Base-by-base conservation (phyloP, 768 basidiomycete species). In the Mycena polygramma region DNA sequence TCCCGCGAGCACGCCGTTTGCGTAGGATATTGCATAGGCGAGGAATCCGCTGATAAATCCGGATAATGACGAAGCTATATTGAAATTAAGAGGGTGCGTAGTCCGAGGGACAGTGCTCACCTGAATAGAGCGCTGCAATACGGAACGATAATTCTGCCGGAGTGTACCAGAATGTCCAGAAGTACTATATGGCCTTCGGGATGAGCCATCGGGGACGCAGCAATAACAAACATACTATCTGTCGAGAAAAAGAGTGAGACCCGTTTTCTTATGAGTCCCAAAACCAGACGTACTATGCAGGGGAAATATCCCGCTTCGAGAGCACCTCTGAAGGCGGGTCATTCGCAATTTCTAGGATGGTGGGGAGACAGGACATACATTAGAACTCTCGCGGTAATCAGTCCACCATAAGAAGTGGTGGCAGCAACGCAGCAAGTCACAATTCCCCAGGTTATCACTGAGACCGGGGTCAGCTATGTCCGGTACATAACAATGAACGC, bases 31-130 rank as follows among this genome's bases (percentile, higher is more conserved):
- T 4, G 75, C 75, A 39, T 63, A 76, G 10, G 69, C 73, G 20
- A 76, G 66, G 45, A 76, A 76, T 11, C 75, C 75, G 57, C 75
- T 65, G 30, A 76, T 68, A 46, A 76, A 76, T 1, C 75, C 75
- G 41, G 67, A 68, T 54, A 68, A 51, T 8, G 67, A 68, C 19
- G 67, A 17, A 15, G 36, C 67, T 68, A 24, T 30, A 30, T 30
- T 30, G 30, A 30, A 30, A 30, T 30, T 6, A 30, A 30, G 30
- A 30, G 30, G 3, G 30, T 30, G 30, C 30, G 2, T 30, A 30
- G 30, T 30, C 30, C 30, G 6, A 6, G 30, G 30, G 30, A 6
- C 2, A 30, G 30, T 30, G 57, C 70, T 57, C 26, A 76, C 69
- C 62, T 64, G 75, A 74, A 62, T 76, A 76, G 30, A 76, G 71